A percentile compares a stretch with the other conserved stretches of the same genome.
These are phyloP conservation scores for Talaromyces wortmannii DNA, from an alignment of 495 filamentous ascomycete species.

Conservation along the genomic window DNA sequence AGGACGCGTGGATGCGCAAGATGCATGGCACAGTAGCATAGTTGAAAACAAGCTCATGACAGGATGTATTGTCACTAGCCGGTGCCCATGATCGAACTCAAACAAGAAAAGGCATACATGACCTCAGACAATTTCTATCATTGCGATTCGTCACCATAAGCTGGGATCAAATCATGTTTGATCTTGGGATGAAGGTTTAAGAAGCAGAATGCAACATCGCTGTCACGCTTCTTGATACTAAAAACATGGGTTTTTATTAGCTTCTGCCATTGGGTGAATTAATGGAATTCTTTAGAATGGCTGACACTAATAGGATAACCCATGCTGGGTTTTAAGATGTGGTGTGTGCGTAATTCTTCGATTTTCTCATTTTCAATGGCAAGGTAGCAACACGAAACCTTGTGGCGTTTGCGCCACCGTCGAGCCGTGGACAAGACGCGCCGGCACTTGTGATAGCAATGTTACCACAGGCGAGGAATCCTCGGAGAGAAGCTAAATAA, in stretches of 20 bases:
- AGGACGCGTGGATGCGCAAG: not conserved
- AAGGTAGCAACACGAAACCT: not conserved
- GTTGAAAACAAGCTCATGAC: not conserved
- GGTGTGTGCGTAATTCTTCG: too few species aligned
- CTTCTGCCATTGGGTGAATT: too few species aligned
- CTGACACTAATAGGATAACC: not conserved
- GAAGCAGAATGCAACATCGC: too few species aligned
- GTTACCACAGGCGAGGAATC: not conserved
- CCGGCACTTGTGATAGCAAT: not conserved
- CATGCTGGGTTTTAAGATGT: too few species aligned
- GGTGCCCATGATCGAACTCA: too few species aligned
- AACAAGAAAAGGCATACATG: not conserved
- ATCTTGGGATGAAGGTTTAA: too few species aligned
- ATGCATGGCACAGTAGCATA: not conserved
- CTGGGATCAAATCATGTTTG: too few species aligned
- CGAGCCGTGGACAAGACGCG: not conserved
- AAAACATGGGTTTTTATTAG: too few species aligned
- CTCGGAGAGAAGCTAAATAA: not conserved
- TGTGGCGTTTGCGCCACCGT: not conserved
- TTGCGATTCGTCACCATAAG: too few species aligned
- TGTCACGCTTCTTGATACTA: too few species aligned
- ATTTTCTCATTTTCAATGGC: not conserved
- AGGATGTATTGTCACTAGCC: not conserved
- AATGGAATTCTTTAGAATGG: not conserved
- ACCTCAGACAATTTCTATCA: not conserved